phyloP scores from a whole-genome alignment of 1,139 yeast species.

The Pichia sp. region DNA sequence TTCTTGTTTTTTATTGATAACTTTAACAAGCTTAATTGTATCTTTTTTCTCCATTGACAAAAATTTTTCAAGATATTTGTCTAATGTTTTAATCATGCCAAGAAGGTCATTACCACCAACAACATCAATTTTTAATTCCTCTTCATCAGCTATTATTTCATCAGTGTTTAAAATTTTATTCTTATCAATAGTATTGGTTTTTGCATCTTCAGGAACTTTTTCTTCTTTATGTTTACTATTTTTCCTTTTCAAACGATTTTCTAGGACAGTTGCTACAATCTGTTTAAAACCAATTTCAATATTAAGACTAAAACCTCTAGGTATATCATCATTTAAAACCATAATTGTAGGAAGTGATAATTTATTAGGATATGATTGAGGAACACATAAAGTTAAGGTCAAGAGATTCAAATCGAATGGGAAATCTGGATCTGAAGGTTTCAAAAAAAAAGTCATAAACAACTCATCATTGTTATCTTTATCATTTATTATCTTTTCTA shows the following conservation, averaged over 20 bases:
- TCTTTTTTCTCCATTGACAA: slow-evolving; percentile 54
- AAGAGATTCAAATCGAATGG: slow-evolving; percentile 55
- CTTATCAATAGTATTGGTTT: slow-evolving; percentile 3
- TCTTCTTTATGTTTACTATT: slow-evolving; percentile 10
- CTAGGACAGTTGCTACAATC: slow-evolving; percentile 39
- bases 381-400: slow-evolving; percentile 48
- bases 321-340: slow-evolving; percentile 64
- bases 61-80: slow-evolving; percentile 51
- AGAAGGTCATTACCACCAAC: slow-evolving; percentile 41
- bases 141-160: slow-evolving; percentile 15
- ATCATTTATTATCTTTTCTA: slow-evolving; percentile 17
- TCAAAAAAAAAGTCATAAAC: slow-evolving; percentile 28
- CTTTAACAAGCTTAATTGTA: slow-evolving; percentile 44
- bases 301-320: slow-evolving; percentile 61
- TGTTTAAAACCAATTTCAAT: slow-evolving; percentile 57
- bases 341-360: slow-evolving; percentile 37
- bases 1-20: slow-evolving; percentile 17
- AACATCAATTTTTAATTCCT: slow-evolving; percentile 29
- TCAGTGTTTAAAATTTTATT: slow-evolving; percentile 11
- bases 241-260: slow-evolving; percentile 14
- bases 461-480: slow-evolving; percentile 18
- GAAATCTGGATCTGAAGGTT: slow-evolving; percentile 70
- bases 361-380: slow-evolving; percentile 47
- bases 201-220: neutral
- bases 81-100: slow-evolving; percentile 51